Conservation (phyloP, 2,329 filamentous ascomycete genomes). For the Epichloe sp. region DNA sequence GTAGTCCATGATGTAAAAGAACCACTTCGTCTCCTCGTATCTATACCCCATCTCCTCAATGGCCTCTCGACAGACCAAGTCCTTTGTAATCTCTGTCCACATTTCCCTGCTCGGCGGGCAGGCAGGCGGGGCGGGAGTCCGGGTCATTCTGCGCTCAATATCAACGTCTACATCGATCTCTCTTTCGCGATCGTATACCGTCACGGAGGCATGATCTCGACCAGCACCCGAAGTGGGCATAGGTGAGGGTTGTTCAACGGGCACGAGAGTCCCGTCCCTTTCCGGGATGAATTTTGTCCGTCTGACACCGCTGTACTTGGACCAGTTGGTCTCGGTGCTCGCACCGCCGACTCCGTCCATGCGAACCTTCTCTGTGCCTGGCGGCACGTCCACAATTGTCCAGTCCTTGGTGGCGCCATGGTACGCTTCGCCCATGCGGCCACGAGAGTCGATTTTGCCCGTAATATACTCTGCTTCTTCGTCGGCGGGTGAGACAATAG, state of each 20-base stretch:
- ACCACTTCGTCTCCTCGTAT: slow-evolving; percentile 78
- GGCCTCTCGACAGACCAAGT: slow-evolving; percentile 74
- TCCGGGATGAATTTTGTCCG: slow-evolving; percentile 62
- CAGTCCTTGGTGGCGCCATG: slow-evolving; percentile 65
- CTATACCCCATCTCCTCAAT: slow-evolving; percentile 75
- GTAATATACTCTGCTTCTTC: slow-evolving; percentile 54
- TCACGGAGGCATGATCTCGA: slow-evolving; percentile 30
- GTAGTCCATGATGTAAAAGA: slow-evolving; percentile 90
- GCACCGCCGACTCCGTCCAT: slow-evolving; percentile 69
- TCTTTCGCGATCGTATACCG: slow-evolving; percentile 32
- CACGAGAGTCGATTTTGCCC: slow-evolving; percentile 42
- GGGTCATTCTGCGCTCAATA: slow-evolving; percentile 34
- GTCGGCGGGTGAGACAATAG: slow-evolving; percentile 27
- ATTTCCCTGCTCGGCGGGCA: slow-evolving; percentile 47
- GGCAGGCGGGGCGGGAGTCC: slow-evolving; percentile 20
- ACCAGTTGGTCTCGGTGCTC: slow-evolving; percentile 65
- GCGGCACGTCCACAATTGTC: slow-evolving; percentile 73
- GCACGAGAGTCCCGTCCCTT: slow-evolving; percentile 33
- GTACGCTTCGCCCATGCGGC: slow-evolving; percentile 58
- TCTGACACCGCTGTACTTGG: slow-evolving; percentile 65
- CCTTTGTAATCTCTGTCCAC: slow-evolving; percentile 97
- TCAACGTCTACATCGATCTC: slow-evolving; percentile 43
- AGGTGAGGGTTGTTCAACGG: slow-evolving; percentile 15
- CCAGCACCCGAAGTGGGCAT: slow-evolving; percentile 11
- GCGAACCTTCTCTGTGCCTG: slow-evolving; percentile 67